Evolutionary conservation across 768 basidiomycete species (phyloP), one percentile per base, ranked within the genome.

Genomic region (Trichaptum fuscoviolaceum): DNA sequence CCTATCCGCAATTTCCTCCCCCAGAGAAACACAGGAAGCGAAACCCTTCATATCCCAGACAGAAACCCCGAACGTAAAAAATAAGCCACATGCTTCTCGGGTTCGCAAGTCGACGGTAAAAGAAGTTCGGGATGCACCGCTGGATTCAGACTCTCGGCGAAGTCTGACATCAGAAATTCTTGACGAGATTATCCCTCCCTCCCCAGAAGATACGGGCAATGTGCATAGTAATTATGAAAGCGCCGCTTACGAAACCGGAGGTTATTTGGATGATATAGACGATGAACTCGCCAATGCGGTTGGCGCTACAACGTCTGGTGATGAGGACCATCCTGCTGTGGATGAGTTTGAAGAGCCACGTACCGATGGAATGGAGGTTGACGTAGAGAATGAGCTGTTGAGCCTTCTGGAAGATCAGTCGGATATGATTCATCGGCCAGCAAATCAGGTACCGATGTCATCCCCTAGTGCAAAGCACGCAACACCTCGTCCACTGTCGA

Each of bases 311-410:
- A 52, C 3, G 42, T 12, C 12, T 12, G 42, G 42, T 52, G 42
- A 52, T 20, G 42, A 52, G 42, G 42, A 20, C 42, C 20, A 5
- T 52, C 42, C 10, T 52, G 20, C 20, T 12, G 10, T 52, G 15
- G 15, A 12, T 52, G 42, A 52, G 10, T 12, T 52, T 12, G 42
- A 52, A 20, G 42, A 52, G 15, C 42, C 42, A 52, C 71, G 70
- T 20, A 65, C 71, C 62, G 72, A 65, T 57, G 59, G 23, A 17
- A 78, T 76, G 73, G 78, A 87, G 65, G 83, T 87, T 25, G 87
- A 89, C 66, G 84, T 83, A 15, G 82, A 83, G 12, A 79, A 89
- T 69, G 90, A 91, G 75, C 75, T 91, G 62, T 80, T 91, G 66
- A 89, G 88, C 70, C 78, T 92, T 26, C 78, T 92, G 34, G 90